A percentile compares a stretch with the other conserved stretches of the same genome.
Conservation (phyloP, 306 rosid genomes). For the Begonia loranthoides region DNA sequence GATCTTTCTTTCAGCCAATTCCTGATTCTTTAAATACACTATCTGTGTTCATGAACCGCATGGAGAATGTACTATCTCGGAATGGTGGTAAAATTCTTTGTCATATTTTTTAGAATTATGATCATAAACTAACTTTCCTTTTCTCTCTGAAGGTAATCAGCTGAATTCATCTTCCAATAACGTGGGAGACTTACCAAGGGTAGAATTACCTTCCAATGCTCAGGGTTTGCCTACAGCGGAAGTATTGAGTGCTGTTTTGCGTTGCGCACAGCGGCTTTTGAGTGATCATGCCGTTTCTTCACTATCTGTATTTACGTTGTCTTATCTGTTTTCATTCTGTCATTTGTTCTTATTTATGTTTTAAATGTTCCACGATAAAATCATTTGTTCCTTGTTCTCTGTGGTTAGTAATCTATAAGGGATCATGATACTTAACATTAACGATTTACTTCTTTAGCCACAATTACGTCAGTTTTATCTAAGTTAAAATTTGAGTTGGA, state of each 20-base stretch:
- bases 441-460: no score
- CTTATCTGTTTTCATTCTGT: neutral
- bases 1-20: constrained; percentile 53
- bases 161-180: constrained; percentile 33
- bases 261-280: constrained; percentile 55
- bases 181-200: constrained; percentile 31
- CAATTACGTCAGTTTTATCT: no score
- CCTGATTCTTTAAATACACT: constrained; percentile 73
- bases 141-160: constrained; percentile 28
- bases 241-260: constrained; percentile 67
- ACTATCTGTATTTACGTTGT: constrained; percentile 55
- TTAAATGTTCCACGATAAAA: no score
- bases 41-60: constrained; percentile 63
- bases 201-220: constrained; percentile 60
- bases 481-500: no score
- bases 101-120: constrained; percentile 10
- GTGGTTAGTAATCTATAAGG: no score
- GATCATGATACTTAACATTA: no score
- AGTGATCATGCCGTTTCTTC: constrained; percentile 61
- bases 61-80: constrained; percentile 63
- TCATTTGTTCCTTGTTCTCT: no score
- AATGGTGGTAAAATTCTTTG: constrained; percentile 30
- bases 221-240: constrained; percentile 78
- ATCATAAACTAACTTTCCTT: constrained; percentile 7
- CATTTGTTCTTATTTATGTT: no score